A percentile compares a stretch with the other conserved stretches of the same genome.
Conservation (phyloP, 2,329 filamentous ascomycete species). For the Fusarium foetens region DNA sequence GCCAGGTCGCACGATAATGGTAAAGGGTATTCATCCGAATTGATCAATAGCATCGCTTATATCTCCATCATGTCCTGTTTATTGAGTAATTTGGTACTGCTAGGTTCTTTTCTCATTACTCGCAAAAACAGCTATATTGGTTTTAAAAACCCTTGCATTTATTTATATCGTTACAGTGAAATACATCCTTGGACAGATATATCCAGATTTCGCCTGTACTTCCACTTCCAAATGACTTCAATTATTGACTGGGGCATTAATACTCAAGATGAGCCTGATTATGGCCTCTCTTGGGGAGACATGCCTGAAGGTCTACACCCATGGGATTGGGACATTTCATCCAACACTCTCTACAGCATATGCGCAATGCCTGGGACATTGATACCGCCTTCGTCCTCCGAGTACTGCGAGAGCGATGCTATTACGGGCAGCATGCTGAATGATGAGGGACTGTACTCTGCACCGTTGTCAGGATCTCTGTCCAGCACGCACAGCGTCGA, state of each 20-base stretch:
- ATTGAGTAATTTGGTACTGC: background rate
- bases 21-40: background rate
- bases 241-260: background rate
- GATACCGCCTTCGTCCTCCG: background rate
- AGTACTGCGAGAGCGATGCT: background rate
- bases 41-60: background rate
- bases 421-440: background rate
- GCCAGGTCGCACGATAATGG: background rate
- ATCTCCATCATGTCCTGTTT: background rate
- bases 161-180: background rate
- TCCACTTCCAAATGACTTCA: background rate
- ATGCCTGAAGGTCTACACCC: background rate
- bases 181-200: background rate
- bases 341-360: background rate
- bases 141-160: background rate
- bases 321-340: background rate
- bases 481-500: no score
- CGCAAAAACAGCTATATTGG: background rate
- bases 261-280: background rate
- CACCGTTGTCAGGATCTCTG: background rate
- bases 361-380: background rate
- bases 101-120: background rate
- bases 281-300: background rate
- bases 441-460: background rate
- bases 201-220: no score